Base-by-base conservation (phyloP, 129 eudicot genomes). In the Artemisia argyi region DNA sequence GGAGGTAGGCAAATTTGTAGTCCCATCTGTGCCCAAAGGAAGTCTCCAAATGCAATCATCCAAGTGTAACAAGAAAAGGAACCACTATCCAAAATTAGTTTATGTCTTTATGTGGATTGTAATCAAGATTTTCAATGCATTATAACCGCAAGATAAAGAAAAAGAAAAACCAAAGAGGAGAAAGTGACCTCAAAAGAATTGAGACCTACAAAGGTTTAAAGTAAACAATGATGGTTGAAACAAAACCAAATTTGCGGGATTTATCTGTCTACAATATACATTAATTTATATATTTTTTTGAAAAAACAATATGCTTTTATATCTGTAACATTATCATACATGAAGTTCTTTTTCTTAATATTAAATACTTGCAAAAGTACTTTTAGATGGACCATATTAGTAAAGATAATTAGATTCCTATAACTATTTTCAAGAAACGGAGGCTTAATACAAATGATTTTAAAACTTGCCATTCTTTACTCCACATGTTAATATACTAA, bases 171-270 rank as follows among this genome's bases (percentile, higher is more conserved):
- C 22, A 60, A 73, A 72, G 17, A 78, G 69, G 35, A 60, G 46
- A 78, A 78, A 69, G 62, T 63, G 62, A 39, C 89, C 96, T 92
- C 87, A 87, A 92, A 92, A 87, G 96, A 80, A 83, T 78, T 82
- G 81, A 87, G 83, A 87, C 80, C 48, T 48, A 65, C 71, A 71
- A 72, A 56, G 80, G 57, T 51, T 20, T 78, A 80, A 79, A 86
- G 81, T 49, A 16, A 50, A 80, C 83, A 87, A 87, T 83, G 92
- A 87, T 92, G 86, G 86, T 82, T 39, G 56, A 81, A 88, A 83
- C 66, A 73, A 76, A 71, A 77, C 57, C 71, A 85, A 78, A 63
- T 83, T 86, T 86, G 75, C 71, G 69, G 75, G 79, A 69, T 78
- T 72, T 50, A 68, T 67, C 59, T 67, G 12, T 49, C 11, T 15